Percentiles rank a stretch among this genome's conserved stretches.
These are phyloP conservation scores for Coemansia sp. DNA, from an alignment of 192 early-diverging fungal genomes.

Conservation along the genomic window DNA sequence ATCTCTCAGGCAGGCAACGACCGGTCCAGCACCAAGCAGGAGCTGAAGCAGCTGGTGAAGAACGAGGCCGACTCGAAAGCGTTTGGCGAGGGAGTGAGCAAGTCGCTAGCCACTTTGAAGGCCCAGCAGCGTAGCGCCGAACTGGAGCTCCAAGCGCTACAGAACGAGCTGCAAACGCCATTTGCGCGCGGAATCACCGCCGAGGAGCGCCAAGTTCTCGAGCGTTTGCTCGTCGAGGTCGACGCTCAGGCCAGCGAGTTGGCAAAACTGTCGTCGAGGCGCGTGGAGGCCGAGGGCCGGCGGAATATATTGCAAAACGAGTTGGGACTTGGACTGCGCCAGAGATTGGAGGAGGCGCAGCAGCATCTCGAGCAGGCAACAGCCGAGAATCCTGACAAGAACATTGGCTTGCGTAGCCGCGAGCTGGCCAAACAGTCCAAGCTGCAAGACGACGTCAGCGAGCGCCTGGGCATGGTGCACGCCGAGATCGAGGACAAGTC, in stretches of 20 bases:
- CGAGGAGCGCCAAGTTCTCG: constrained; percentile 60
- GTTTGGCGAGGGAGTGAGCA: constrained; percentile 37
- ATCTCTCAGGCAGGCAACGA: constrained; percentile 59
- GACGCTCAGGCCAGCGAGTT: constrained; percentile 64
- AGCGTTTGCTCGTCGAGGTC: constrained; percentile 54
- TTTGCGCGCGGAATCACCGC: constrained; percentile 58
- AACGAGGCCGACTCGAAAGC: constrained; percentile 60
- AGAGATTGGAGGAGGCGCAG: constrained; percentile 69
- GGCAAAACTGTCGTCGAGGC: constrained; percentile 54
- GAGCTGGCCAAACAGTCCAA: constrained; percentile 38
- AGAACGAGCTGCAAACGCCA: constrained; percentile 63
- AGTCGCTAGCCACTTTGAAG: constrained; percentile 33
- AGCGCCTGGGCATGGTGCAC: constrained; percentile 37
- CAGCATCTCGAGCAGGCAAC: constrained; percentile 61
- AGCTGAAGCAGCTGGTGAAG: constrained; percentile 64
- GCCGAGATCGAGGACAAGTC: constrained; percentile 46
- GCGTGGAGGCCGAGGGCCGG: constrained; percentile 68
- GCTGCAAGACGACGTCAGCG: constrained; percentile 30
- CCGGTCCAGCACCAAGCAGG: constrained; percentile 59
- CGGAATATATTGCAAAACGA: constrained; percentile 76
- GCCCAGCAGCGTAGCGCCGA: constrained; percentile 40
- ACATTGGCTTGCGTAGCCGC: constrained; percentile 38
- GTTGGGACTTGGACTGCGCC: constrained; percentile 68
- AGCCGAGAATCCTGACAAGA: constrained; percentile 55
- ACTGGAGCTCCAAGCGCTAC: constrained; percentile 60